Percentiles rank a stretch among this genome's conserved stretches.
Evolutionary conservation across 202 grass and related monocot species (phyloP).

Genomic region (Setaria viridis): DNA sequence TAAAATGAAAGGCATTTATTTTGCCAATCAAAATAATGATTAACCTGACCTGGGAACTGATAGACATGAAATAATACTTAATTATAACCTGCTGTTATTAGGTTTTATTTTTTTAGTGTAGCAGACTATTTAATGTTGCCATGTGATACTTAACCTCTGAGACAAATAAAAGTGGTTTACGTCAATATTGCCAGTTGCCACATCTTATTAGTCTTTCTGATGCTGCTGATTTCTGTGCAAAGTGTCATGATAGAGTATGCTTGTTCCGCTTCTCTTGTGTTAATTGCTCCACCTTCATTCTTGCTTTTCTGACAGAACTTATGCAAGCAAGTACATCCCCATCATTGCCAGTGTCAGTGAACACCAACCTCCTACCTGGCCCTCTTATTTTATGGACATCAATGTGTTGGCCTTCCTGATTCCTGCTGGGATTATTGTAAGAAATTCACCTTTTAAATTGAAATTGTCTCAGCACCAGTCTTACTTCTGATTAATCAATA

Average conservation of each 20-base stretch:
- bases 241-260: not conserved
- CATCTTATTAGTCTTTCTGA: constrained; percentile 13
- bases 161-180: constrained; percentile 9
- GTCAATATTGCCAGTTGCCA: not conserved
- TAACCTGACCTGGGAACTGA: not conserved
- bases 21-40: not conserved
- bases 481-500: constrained; percentile 31
- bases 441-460: constrained; percentile 43
- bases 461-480: constrained; percentile 2
- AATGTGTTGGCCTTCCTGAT: constrained; percentile 96
- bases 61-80: constrained; percentile 36
- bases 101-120: not conserved
- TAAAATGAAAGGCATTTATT: not conserved
- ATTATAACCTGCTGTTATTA: constrained; percentile 15
- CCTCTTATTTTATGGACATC: constrained; percentile 99
- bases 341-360: constrained; percentile 99
- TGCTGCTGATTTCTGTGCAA: constrained; percentile 11
- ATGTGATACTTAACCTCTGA: constrained; percentile 29
- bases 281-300: not conserved
- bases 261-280: constrained; percentile 31
- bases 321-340: constrained; percentile 99
- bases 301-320: constrained; percentile 77
- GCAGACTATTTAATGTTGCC: not conserved
- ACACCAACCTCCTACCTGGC: constrained; percentile 99
- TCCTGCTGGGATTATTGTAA: constrained; percentile 98